Evolutionary conservation across 148 eudicot genomes (phyloP).

Genomic region (Amaranthus cruentus): DNA sequence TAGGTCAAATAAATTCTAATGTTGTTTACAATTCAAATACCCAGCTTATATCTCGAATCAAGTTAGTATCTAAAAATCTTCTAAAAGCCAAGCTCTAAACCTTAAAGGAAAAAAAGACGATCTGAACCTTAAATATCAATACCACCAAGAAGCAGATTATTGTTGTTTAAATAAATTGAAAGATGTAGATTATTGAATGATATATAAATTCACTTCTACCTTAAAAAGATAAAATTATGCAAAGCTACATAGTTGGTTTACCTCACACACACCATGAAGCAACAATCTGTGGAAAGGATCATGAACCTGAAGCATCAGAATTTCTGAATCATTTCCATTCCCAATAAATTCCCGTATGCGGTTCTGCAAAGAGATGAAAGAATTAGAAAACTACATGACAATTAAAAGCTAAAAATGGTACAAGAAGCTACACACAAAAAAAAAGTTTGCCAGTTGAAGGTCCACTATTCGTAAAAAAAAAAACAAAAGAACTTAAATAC

Average conservation of each 20-base stretch:
- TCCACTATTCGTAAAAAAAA: background rate
- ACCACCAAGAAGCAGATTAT: too few relatives aligned
- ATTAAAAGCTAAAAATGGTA: background rate
- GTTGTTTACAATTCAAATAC: too few relatives aligned
- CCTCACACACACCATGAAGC: conserved; percentile 97
- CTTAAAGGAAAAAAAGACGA: too few relatives aligned
- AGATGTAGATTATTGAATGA: too few relatives aligned
- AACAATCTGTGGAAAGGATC: conserved; percentile 87
- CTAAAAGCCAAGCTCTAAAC: too few relatives aligned
- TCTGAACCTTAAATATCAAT: too few relatives aligned
- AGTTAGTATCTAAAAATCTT: too few relatives aligned
- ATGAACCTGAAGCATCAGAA: conserved; percentile 59
- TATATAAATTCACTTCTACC: background rate
- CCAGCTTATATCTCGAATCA: too few relatives aligned
- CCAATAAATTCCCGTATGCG: conserved; percentile 53
- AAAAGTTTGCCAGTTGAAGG: background rate
- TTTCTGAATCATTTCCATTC: conserved; percentile 46
- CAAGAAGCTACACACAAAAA: background rate
- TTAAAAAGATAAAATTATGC: background rate
- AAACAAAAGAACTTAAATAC: too few relatives aligned
- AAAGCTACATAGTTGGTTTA: conserved; percentile 20
- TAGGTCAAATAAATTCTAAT: too few relatives aligned
- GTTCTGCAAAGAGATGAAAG: conserved; percentile 37
- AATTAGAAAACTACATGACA: background rate
- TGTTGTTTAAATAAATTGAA: too few relatives aligned